A percentile compares a stretch with the other conserved stretches of the same genome.
These are phyloP conservation scores for Galerina marginata DNA, from an alignment of 768 basidiomycete genomes.

Conservation along the genomic window DNA sequence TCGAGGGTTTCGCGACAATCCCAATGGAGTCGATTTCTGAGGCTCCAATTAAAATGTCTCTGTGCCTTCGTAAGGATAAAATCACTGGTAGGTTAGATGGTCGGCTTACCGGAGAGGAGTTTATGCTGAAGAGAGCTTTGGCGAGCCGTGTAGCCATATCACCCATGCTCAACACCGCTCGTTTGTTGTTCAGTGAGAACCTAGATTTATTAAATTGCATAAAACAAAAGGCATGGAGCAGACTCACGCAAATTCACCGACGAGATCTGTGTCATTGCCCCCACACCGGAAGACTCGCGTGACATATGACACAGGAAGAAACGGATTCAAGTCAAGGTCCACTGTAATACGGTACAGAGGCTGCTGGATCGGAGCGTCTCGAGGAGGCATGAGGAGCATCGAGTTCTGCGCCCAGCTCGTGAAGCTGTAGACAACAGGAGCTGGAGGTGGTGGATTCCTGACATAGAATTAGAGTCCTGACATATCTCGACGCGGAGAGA, in stretches of 20 bases:
- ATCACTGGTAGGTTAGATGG: background rate
- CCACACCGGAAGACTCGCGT: conserved; percentile 41
- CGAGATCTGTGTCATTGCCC: conserved; percentile 29
- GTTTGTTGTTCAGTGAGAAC: conserved; percentile 45
- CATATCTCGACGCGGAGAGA: background rate
- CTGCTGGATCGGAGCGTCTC: conserved; percentile 23
- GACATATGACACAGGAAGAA: conserved; percentile 48
- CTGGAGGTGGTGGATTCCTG: conserved; percentile 1
- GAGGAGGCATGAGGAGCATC: conserved; percentile 44
- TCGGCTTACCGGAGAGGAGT: conserved; percentile 35
- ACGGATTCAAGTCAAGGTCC: conserved; percentile 49
- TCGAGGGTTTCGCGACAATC: conserved; percentile 49
- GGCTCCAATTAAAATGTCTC: conserved; percentile 49
- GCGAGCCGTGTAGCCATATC: conserved; percentile 44
- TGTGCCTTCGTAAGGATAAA: conserved; percentile 12
- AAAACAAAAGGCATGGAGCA: conserved; percentile 28
- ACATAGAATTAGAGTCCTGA: background rate
- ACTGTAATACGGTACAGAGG: conserved; percentile 50
- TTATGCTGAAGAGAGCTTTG: conserved; percentile 40
- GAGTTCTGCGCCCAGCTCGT: conserved; percentile 38
- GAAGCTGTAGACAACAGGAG: conserved; percentile 45
- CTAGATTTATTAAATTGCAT: conserved; percentile 27
- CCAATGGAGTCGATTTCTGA: conserved; percentile 47
- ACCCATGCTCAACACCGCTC: conserved; percentile 47
- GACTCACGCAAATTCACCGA: conserved; percentile 43